Evolutionary conservation across 2,329 filamentous ascomycete species (phyloP).

Genomic region (Fusarium gaditjirri): DNA sequence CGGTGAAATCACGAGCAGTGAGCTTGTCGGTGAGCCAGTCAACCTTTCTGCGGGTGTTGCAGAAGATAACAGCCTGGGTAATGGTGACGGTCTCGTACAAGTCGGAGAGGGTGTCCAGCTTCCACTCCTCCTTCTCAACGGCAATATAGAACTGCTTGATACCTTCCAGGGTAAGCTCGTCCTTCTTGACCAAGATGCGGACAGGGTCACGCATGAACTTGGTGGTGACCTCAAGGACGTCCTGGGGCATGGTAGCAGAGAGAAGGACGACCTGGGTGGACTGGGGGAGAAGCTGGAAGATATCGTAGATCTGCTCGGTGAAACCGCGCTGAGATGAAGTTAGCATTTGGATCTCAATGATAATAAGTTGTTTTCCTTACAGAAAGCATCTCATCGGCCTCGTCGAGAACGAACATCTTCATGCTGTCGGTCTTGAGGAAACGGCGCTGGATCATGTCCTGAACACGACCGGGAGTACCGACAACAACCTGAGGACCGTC

Average conservation of each 20-base stretch:
- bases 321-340: conserved; percentile 80
- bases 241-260: conserved; percentile 98
- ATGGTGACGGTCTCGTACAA: conserved; percentile 99
- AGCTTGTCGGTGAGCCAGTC: conserved; percentile 99
- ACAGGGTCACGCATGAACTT: conserved; percentile 99
- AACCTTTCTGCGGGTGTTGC: conserved; percentile 99
- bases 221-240: conserved; percentile 98
- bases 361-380: conserved; percentile 58
- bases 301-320: conserved; percentile 99
- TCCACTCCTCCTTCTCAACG: conserved; percentile 99
- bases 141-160: conserved; percentile 99
- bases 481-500: conserved; percentile 98
- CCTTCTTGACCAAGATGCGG: conserved; percentile 99
- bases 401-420: conserved; percentile 99
- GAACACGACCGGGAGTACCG: conserved; percentile 97
- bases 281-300: conserved; percentile 98
- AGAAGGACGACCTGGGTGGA: conserved; percentile 98
- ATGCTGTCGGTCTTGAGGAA: conserved; percentile 97
- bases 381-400: conserved; percentile 99
- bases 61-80: conserved; percentile 99
- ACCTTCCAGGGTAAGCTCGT: conserved; percentile 98
- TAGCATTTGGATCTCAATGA: conserved; percentile 41
- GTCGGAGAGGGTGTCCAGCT: conserved; percentile 98
- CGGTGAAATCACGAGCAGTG: conserved; percentile 97
- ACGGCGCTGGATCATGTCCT: conserved; percentile 99